Evolutionary conservation across 2,329 filamentous ascomycete species (phyloP), one percentile per base, ranked within the genome.

Genomic region (Alternaria alternata): DNA sequence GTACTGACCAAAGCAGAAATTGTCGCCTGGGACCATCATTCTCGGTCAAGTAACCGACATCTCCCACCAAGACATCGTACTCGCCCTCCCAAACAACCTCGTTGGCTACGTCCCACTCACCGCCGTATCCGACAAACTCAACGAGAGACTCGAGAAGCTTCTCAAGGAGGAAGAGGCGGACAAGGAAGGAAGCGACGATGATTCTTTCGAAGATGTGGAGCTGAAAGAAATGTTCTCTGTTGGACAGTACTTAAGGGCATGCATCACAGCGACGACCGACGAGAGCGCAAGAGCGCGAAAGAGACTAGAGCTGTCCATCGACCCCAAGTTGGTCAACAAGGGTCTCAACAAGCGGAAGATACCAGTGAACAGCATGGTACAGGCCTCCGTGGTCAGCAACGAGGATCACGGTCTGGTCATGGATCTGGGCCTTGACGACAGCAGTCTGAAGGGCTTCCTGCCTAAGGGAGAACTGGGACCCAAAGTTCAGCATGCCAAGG

Each of bases 321-420:
- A 92, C 51, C 95, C 95, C 3, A 85, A 86, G 60, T 86, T 92
- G 63, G 85, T 92, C 55, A 99, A 99, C 76, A 85, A 86, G 3
- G 90, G 91, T 1, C 82, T 99, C 22, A 83, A 86, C 4, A 86
- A 87, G 66, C 87, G 90, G 41, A 92, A 93, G 70, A 79, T 97
- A 9, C 88, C 95, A 9, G 80, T 86, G 41, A 90, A 96, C 72
- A 85, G 84, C 65, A 93, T 91, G 46, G 82, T 98, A 20, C 96
- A 98, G 85, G 94, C 93, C 2, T 90, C 93, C 0, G 89, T 99
- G 26, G 81, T 86, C 51, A 99, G 94, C 78, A 90, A 96, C n/a
- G 94, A 99, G 79, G 96, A 99, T 71, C 94, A 97, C 73, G 95
- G 95, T 63, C 86, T 95, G 59, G 87, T 98, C 57, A 97, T 99